A percentile compares a stretch with the other conserved stretches of the same genome.
phyloP scores from a whole-genome alignment of 2,329 filamentous ascomycete genomes.

The Fusarium sp. region DNA sequence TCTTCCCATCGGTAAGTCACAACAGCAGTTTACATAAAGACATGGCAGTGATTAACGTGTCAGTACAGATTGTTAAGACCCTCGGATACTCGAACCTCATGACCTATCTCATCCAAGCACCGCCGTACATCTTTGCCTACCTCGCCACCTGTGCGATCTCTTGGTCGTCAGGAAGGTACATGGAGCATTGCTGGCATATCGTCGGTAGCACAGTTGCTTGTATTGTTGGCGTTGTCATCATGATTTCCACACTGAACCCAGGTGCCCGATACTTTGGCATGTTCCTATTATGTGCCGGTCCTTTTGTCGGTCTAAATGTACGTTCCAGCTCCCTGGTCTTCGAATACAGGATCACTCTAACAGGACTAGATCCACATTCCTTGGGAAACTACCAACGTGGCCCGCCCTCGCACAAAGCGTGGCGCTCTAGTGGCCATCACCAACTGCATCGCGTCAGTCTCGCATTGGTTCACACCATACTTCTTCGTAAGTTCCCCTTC shows the following conservation, averaged over 20 bases:
- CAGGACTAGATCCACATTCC: background rate
- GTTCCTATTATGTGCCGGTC: background rate
- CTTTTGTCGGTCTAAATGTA: background rate
- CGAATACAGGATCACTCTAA: background rate
- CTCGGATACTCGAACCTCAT: background rate
- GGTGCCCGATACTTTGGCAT: background rate
- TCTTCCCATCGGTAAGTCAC: background rate
- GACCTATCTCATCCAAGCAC: background rate
- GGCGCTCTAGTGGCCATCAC: background rate
- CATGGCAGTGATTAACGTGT: background rate
- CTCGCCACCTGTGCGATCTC: background rate
- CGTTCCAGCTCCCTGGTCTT: background rate
- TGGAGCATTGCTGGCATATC: background rate
- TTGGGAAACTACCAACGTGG: constrained; percentile 1
- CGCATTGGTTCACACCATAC: background rate
- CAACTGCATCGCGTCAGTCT: constrained; percentile 1
- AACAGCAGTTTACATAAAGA: too few relatives aligned
- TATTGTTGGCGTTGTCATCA: background rate
- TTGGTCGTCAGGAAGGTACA: background rate
- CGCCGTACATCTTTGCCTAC: background rate
- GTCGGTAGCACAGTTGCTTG: background rate
- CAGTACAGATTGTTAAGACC: background rate
- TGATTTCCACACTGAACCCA: background rate
- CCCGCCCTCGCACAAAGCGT: background rate
- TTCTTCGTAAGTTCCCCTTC: background rate